Conservation (phyloP, 2,329 filamentous ascomycete species). For the Kalmusia sp. region DNA sequence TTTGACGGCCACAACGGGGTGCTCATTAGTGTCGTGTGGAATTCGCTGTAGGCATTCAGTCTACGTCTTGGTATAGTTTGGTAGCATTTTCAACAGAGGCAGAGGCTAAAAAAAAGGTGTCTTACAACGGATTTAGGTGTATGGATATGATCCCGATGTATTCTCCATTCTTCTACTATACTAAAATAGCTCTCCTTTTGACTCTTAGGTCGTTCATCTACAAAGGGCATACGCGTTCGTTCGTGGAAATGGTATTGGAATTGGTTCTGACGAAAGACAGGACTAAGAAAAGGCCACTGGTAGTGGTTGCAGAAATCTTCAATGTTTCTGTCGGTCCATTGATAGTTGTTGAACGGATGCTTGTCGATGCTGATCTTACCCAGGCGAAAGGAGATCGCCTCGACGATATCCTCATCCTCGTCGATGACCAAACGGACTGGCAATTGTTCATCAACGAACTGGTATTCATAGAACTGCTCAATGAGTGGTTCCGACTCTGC, state of each 20-base stretch:
- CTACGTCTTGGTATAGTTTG: neutral
- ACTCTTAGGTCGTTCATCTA: neutral
- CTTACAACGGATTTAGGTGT: constrained; percentile 1
- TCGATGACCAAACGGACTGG: neutral
- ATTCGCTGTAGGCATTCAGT: constrained; percentile 1
- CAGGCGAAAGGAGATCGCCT: neutral
- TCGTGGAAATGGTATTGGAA: constrained; percentile 14
- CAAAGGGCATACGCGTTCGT: constrained; percentile 10
- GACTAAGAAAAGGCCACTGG: constrained; percentile 22
- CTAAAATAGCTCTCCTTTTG: constrained; percentile 14
- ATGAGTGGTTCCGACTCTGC: constrained; percentile 5
- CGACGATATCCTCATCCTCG: neutral
- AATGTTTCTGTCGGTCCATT: neutral
- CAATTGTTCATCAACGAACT: constrained; percentile 10
- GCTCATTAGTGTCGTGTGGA: neutral
- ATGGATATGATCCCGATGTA: constrained; percentile 20
- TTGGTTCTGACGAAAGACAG: constrained; percentile 13
- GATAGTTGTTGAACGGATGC: constrained; percentile 1
- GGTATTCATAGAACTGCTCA: constrained; percentile 12
- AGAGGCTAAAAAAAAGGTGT: too few relatives aligned
- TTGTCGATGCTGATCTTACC: neutral
- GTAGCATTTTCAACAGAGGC: too few relatives aligned
- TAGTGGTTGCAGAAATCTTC: constrained; percentile 4
- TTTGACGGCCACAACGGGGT: constrained; percentile 22
- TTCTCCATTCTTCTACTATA: constrained; percentile 15